Percentiles rank a stretch among this genome's conserved stretches.
Conservation (phyloP, 1,139 yeast genomes). For the Saccharomyces pastorianus region DNA sequence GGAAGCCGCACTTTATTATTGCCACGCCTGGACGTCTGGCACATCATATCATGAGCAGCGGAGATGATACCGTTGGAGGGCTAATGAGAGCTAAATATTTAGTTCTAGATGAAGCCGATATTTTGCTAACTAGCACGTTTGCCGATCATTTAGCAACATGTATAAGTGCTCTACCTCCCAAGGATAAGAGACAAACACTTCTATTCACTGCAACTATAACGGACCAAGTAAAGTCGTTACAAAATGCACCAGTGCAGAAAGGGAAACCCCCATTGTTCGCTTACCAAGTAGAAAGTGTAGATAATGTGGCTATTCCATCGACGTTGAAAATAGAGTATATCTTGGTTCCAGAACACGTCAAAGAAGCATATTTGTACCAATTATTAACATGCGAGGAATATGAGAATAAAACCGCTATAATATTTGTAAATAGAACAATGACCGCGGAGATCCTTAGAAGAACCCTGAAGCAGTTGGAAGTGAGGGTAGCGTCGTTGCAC, state of each 20-base stretch:
- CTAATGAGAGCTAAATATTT: slow-evolving; percentile 66
- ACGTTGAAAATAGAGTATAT: slow-evolving; percentile 52
- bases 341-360: slow-evolving; percentile 70
- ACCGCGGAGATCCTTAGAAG: slow-evolving; percentile 85
- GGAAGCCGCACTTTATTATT: slow-evolving; percentile 84
- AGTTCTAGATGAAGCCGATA: slow-evolving; percentile 94
- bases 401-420: slow-evolving; percentile 61
- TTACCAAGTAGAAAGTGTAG: slow-evolving; percentile 73
- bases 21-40: slow-evolving; percentile 98
- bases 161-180: slow-evolving; percentile 59
- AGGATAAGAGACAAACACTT: slow-evolving; percentile 72
- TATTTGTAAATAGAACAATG: slow-evolving; percentile 82
- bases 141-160: slow-evolving; percentile 71
- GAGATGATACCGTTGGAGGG: slow-evolving; percentile 81
- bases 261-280: slow-evolving; percentile 63
- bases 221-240: slow-evolving; percentile 76
- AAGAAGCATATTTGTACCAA: slow-evolving; percentile 77
- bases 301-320: slow-evolving; percentile 67
- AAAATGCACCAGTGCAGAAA: slow-evolving; percentile 54
- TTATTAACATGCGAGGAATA: slow-evolving; percentile 57
- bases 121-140: slow-evolving; percentile 76
- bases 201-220: slow-evolving; percentile 95
- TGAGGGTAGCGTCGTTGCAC: slow-evolving; percentile 82
- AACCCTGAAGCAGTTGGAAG: slow-evolving; percentile 61
- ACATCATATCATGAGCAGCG: slow-evolving; percentile 80